phyloP scores from a whole-genome alignment of 2,329 filamentous ascomycete genomes.

The Huntiella bhutanensis region DNA sequence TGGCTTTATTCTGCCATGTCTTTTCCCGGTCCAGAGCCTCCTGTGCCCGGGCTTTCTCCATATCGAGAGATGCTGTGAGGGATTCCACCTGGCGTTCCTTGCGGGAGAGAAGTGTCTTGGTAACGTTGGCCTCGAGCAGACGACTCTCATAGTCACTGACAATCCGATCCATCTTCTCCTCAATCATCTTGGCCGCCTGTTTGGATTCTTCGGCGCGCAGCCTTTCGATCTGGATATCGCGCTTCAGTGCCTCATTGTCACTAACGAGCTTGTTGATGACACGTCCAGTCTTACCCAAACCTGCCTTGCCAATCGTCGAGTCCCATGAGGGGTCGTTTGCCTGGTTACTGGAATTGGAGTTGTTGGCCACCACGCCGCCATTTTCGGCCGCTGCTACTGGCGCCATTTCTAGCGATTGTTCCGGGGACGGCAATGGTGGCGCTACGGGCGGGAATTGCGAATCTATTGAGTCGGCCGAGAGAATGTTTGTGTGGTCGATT shows the following conservation, averaged over 20 bases:
- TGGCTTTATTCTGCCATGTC: slow-evolving; percentile 43
- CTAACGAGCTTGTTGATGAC: slow-evolving; percentile 68
- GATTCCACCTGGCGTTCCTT: slow-evolving; percentile 60
- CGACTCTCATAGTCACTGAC: slow-evolving; percentile 50
- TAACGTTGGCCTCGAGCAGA: slow-evolving; percentile 50
- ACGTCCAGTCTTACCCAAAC: slow-evolving; percentile 53
- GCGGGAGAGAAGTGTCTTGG: slow-evolving; percentile 48
- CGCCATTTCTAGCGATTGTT: slow-evolving; percentile 12
- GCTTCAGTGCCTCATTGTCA: slow-evolving; percentile 60
- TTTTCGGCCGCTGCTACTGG: slow-evolving; percentile 1
- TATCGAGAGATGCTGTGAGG: slow-evolving; percentile 42
- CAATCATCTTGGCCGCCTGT: slow-evolving; percentile 45
- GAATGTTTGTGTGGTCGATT: not conserved
- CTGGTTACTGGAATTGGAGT: slow-evolving; percentile 13
- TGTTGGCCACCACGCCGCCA: slow-evolving; percentile 16
- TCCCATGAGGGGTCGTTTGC: slow-evolving; percentile 28
- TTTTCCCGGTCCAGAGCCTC: slow-evolving; percentile 41
- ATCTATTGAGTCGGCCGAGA: slow-evolving; percentile 7
- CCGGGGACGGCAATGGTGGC: slow-evolving; percentile 13
- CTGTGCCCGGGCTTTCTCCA: slow-evolving; percentile 42
- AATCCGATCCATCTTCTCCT: slow-evolving; percentile 53
- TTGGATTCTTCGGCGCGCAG: slow-evolving; percentile 51
- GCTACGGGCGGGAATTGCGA: slow-evolving; percentile 4
- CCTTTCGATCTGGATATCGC: slow-evolving; percentile 49
- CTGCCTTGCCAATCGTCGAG: slow-evolving; percentile 49